phyloP scores from a whole-genome alignment of 495 filamentous ascomycete species.

The Alectoria sarmentosa region DNA sequence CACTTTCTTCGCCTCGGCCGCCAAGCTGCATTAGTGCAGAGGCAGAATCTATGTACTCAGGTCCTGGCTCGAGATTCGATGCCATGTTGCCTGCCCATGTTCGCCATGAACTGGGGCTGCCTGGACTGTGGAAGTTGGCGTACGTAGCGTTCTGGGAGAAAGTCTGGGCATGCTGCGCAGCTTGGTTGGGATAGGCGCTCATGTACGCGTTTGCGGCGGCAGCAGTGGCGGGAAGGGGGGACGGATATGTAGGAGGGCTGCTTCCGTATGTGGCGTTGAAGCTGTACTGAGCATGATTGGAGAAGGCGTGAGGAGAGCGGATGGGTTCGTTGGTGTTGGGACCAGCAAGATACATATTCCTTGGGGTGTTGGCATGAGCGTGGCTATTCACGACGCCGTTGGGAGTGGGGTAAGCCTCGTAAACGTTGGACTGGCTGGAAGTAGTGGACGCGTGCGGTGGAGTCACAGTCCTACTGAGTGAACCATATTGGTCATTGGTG shows the following conservation, averaged over 20 bases:
- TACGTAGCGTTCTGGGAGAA: neutral
- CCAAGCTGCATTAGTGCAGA: slow-evolving; percentile 28
- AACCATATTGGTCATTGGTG: slow-evolving; percentile 11
- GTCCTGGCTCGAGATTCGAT: slow-evolving; percentile 19
- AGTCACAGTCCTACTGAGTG: slow-evolving; percentile 1
- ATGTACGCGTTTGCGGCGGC: slow-evolving; percentile 18
- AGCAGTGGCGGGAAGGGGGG: slow-evolving; percentile 17
- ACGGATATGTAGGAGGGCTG: slow-evolving; percentile 11
- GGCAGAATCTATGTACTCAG: slow-evolving; percentile 27
- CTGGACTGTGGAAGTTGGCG: slow-evolving; percentile 14
- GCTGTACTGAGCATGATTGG: slow-evolving; percentile 19
- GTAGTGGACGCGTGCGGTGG: slow-evolving; percentile 6
- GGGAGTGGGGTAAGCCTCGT: slow-evolving; percentile 7
- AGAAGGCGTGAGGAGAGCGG: slow-evolving; percentile 9
- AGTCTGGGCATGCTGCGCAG: slow-evolving; percentile 3
- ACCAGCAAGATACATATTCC: neutral
- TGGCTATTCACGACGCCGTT: slow-evolving; percentile 1
- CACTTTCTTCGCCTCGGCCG: slow-evolving; percentile 15
- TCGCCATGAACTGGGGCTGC: slow-evolving; percentile 27
- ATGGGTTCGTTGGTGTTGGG: slow-evolving; percentile 7
- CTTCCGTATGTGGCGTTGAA: slow-evolving; percentile 17
- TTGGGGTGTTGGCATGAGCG: neutral
- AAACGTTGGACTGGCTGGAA: slow-evolving; percentile 7
- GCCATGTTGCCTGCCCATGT: slow-evolving; percentile 28
- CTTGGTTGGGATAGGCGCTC: slow-evolving; percentile 15